Percentiles rank a stretch among this genome's conserved stretches.
These are phyloP conservation scores for Berkeleyomyces basicola DNA, from an alignment of 2,329 filamentous ascomycete genomes.

Conservation along the genomic window DNA sequence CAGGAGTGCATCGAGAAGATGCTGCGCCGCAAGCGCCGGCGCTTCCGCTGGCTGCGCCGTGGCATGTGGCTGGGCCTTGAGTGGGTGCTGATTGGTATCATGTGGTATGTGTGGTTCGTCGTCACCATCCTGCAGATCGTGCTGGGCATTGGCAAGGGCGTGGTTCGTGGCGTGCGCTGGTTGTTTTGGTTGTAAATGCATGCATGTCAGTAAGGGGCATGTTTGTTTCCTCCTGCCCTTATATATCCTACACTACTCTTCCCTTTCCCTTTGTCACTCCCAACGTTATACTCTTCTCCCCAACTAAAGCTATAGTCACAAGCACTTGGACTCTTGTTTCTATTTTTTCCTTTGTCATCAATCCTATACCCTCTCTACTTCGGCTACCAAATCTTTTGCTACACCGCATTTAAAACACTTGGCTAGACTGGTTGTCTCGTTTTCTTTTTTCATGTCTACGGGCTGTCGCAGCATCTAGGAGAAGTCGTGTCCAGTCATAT, in stretches of 20 bases:
- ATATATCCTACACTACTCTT: not conserved
- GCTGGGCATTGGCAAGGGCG: slow-evolving; percentile 43
- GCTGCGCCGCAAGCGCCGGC: slow-evolving; percentile 48
- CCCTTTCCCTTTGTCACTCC: not conserved
- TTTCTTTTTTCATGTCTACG: not conserved
- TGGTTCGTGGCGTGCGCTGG: slow-evolving; percentile 53
- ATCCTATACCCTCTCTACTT: not conserved
- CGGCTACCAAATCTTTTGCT: not conserved
- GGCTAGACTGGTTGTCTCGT: not conserved
- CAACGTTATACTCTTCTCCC: not conserved
- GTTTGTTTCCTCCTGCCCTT: not conserved
- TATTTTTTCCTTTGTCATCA: not conserved
- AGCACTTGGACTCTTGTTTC: not conserved
- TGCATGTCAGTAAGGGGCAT: not conserved
- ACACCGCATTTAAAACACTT: not conserved
- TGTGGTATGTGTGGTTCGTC: slow-evolving; percentile 90
- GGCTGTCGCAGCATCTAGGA: not conserved
- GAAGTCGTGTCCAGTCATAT: not conserved
- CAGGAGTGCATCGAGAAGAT: slow-evolving; percentile 65
- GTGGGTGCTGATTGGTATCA: slow-evolving; percentile 71
- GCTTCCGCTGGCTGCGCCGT: slow-evolving; percentile 57
- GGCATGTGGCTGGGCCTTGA: slow-evolving; percentile 71
- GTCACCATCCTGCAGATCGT: slow-evolving; percentile 60
- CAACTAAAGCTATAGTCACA: not conserved
- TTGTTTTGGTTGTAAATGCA: slow-evolving; percentile 54